A percentile compares a stretch with the other conserved stretches of the same genome.
phyloP scores from a whole-genome alignment of 208 protist species.

The Leptomonas seymouri region DNA sequence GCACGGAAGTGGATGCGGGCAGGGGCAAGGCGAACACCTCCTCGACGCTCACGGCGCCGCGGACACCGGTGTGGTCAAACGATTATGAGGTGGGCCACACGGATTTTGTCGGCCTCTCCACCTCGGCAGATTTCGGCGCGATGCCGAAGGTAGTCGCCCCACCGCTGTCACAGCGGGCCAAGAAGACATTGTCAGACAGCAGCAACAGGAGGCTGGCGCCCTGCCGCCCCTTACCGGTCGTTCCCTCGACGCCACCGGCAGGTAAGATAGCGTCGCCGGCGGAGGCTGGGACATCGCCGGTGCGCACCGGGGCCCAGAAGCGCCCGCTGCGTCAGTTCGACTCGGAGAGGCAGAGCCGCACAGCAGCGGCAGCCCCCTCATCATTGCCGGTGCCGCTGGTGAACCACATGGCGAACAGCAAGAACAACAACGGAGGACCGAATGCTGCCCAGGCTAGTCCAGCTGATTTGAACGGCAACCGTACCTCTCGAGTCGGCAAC shows the following conservation, averaged over 20 bases:
- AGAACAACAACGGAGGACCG: not conserved
- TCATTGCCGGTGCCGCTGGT: not conserved
- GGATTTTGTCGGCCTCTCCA: constrained; percentile 3
- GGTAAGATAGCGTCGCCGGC: constrained; percentile 16
- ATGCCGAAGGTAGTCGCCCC: constrained; percentile 25
- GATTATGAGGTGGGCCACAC: constrained; percentile 27
- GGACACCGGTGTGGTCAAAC: constrained; percentile 21
- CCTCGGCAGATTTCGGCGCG: constrained; percentile 10
- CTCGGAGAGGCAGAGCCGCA: not conserved
- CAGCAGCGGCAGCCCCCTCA: not conserved
- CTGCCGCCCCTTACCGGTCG: constrained; percentile 5
- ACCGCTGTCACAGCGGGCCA: constrained; percentile 7
- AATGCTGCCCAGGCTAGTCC: not conserved
- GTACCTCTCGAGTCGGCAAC: no score
- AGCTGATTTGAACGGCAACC: not conserved
- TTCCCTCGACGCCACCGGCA: constrained; percentile 5
- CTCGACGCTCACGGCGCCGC: constrained; percentile 3
- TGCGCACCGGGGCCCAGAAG: constrained; percentile 14
- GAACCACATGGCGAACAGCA: not conserved
- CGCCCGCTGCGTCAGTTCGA: not conserved
- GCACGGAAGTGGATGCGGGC: not conserved
- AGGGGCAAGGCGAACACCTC: constrained; percentile 17
- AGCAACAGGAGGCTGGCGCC: not conserved
- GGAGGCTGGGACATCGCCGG: constrained; percentile 19
- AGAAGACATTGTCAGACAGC: constrained; percentile 19